Percentiles rank a stretch among this genome's conserved stretches.
These are phyloP conservation scores for Phaeolepiota aurea DNA, from an alignment of 768 basidiomycete genomes.

Conservation along the genomic window DNA sequence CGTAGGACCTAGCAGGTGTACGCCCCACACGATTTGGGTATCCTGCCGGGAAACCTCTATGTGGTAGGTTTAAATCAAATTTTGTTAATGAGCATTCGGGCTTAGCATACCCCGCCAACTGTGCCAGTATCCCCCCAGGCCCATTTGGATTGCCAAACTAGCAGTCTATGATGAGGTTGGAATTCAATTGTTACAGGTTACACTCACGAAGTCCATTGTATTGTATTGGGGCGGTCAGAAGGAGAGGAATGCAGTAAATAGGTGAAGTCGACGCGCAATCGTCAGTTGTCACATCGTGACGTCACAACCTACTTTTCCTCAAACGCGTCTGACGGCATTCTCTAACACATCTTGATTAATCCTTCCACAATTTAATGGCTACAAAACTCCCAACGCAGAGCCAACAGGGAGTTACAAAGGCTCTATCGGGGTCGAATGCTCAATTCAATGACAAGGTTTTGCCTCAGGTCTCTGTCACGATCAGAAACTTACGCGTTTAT, in stretches of 20 bases:
- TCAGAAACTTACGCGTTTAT: constrained; percentile 17
- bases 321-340: constrained; percentile 3
- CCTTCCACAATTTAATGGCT: constrained; percentile 21
- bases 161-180: constrained; percentile 5
- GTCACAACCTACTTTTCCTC: constrained; percentile 1
- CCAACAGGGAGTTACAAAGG: constrained; percentile 34
- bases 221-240: constrained; percentile 5
- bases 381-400: constrained; percentile 22
- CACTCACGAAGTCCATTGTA: constrained; percentile 38
- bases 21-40: constrained; percentile 37
- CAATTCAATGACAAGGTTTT: constrained; percentile 82
- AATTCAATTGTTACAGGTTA: not conserved
- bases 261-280: constrained; percentile 4
- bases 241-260: constrained; percentile 4
- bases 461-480: constrained; percentile 2
- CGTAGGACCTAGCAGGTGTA: constrained; percentile 67
- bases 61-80: not conserved
- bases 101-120: constrained; percentile 59
- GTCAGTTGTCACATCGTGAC: not conserved
- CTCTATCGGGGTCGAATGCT: constrained; percentile 54
- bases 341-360: constrained; percentile 3
- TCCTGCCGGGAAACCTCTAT: constrained; percentile 46
- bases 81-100: not conserved
- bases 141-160: constrained; percentile 40
- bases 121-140: constrained; percentile 55